phyloP scores from a whole-genome alignment of 805 yeast genomes.

The Wickerhamiella azymoides region DNA sequence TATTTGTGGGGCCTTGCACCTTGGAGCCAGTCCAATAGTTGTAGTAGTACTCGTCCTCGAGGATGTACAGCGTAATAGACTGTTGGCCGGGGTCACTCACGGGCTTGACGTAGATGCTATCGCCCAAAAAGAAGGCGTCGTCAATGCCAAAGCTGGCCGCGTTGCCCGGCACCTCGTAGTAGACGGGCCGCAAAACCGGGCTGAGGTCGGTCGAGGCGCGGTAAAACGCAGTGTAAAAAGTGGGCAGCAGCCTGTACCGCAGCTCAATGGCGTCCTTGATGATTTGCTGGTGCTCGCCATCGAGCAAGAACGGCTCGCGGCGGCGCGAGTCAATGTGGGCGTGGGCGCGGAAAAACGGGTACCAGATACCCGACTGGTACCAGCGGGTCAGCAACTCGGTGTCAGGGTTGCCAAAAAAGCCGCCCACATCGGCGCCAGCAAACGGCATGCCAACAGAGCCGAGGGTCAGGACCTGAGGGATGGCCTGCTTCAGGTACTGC shows the following conservation, averaged over 20 bases:
- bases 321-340: slow-evolving; percentile 90
- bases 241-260: slow-evolving; percentile 66
- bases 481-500: slow-evolving; percentile 67
- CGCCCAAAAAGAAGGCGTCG: slow-evolving; percentile 71
- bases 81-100: slow-evolving; percentile 43
- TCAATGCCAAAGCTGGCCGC: slow-evolving; percentile 45
- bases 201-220: slow-evolving; percentile 45
- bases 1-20: slow-evolving; percentile 4
- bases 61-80: slow-evolving; percentile 34
- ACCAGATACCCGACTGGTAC: slow-evolving; percentile 94
- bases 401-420: slow-evolving; percentile 84
- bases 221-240: slow-evolving; percentile 66
- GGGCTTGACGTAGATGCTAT: slow-evolving; percentile 61
- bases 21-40: slow-evolving; percentile 23
- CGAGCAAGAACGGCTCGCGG: slow-evolving; percentile 82
- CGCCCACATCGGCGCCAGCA: slow-evolving; percentile 94
- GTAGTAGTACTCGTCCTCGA: slow-evolving; percentile 29
- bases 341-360: slow-evolving; percentile 93
- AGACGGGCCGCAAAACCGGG: slow-evolving; percentile 42
- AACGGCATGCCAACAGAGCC: slow-evolving; percentile 82
- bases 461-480: slow-evolving; percentile 77
- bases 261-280: slow-evolving; percentile 59
- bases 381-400: slow-evolving; percentile 74
- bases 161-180: slow-evolving; percentile 23
- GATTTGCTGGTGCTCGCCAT: slow-evolving; percentile 53